These are phyloP conservation scores for Hemisphaericaspora lyxosophila DNA, from an alignment of 1,139 yeast genomes.

Conservation along the genomic window DNA sequence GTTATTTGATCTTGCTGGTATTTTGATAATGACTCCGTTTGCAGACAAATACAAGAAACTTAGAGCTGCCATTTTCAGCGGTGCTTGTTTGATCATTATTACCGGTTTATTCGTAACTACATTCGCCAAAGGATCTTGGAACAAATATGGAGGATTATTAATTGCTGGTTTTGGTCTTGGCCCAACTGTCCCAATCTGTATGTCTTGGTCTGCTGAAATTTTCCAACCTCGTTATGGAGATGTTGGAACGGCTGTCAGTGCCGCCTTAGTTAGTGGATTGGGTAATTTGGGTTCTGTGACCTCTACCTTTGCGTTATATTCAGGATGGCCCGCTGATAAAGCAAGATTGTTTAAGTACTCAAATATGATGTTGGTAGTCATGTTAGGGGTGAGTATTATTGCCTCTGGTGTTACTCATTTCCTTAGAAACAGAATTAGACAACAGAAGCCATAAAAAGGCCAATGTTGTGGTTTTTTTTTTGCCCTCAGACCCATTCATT, in stretches of 20 bases:
- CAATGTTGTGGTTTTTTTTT: too few species aligned
- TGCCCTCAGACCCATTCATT: neutral
- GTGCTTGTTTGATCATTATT: constrained; percentile 65
- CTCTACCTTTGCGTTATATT: constrained; percentile 79
- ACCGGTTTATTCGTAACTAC: constrained; percentile 76
- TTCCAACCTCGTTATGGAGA: constrained; percentile 74
- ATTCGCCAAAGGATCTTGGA: constrained; percentile 73
- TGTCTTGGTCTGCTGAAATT: constrained; percentile 84
- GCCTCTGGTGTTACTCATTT: constrained; percentile 39
- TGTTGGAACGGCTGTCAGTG: constrained; percentile 79
- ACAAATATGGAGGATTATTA: constrained; percentile 73
- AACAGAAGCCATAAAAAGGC: constrained; percentile 5
- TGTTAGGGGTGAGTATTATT: constrained; percentile 70
- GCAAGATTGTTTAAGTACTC: constrained; percentile 62
- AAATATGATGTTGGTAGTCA: constrained; percentile 81
- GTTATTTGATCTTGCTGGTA: constrained; percentile 83
- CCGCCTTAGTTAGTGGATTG: constrained; percentile 81
- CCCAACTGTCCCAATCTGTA: constrained; percentile 85
- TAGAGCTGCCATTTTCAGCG: constrained; percentile 62
- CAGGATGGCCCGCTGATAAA: constrained; percentile 83
- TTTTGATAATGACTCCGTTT: constrained; percentile 71
- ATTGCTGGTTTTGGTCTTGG: constrained; percentile 87
- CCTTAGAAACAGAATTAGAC: constrained; percentile 26
- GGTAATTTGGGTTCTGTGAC: constrained; percentile 86
- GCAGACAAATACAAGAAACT: constrained; percentile 64